These are phyloP conservation scores for Acmispon strigosus DNA, from an alignment of 306 rosid genomes.

Conservation along the genomic window DNA sequence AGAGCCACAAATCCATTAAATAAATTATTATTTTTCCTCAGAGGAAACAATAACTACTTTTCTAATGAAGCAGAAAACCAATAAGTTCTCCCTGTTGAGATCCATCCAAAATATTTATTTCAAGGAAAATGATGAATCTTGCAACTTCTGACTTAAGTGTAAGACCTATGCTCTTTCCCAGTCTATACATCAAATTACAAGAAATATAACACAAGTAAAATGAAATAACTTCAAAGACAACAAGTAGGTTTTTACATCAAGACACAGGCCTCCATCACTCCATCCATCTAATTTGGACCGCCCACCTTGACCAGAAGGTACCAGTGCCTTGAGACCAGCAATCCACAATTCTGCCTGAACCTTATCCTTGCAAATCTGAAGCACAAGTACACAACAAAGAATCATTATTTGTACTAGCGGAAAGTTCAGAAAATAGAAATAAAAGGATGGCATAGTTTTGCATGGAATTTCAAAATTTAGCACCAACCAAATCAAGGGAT, in stretches of 20 bases:
- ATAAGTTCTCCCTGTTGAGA: not conserved
- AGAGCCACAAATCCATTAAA: not conserved
- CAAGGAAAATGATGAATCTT: slow-evolving; percentile 8
- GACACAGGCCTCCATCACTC: slow-evolving; percentile 88
- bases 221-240: slow-evolving; percentile 13
- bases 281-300: slow-evolving; percentile 98
- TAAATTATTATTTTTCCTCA: not conserved
- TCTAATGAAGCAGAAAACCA: not conserved
- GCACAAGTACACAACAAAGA: too few species aligned
- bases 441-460: not conserved
- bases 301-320: slow-evolving; percentile 78
- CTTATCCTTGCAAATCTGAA: slow-evolving; percentile 94
- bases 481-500: slow-evolving; percentile 92
- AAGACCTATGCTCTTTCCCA: not conserved
- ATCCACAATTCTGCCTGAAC: slow-evolving; percentile 96
- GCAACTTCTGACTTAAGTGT: slow-evolving; percentile 2
- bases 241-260: slow-evolving; percentile 62
- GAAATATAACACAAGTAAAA: slow-evolving; percentile 13
- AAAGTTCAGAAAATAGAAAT: slow-evolving; percentile 2
- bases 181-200: not conserved
- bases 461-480: slow-evolving; percentile 15
- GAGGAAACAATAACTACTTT: not conserved
- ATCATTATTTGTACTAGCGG: not conserved
- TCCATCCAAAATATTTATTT: slow-evolving; percentile 2
- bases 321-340: slow-evolving; percentile 71